These are phyloP conservation scores for Trypanosoma platydactyli DNA, from an alignment of 208 protist species.

Conservation along the genomic window DNA sequence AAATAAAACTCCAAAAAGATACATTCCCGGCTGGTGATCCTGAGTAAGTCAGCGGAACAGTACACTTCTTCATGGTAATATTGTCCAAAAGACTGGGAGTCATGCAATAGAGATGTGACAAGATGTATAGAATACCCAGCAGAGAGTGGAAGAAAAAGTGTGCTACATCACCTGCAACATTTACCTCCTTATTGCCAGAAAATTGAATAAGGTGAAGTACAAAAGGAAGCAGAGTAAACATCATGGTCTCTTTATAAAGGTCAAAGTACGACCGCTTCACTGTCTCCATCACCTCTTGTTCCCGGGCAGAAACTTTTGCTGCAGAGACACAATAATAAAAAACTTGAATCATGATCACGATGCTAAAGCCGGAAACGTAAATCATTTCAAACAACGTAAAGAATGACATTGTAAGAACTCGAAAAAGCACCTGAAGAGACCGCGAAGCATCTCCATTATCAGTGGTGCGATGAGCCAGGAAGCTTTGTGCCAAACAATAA, in stretches of 20 bases:
- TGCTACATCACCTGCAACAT: slow-evolving; percentile 1
- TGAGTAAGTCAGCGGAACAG: slow-evolving; percentile 59
- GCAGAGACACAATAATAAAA: slow-evolving; percentile 58
- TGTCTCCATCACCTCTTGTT: slow-evolving; percentile 33
- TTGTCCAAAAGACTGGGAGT: slow-evolving; percentile 84
- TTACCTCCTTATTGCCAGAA: slow-evolving; percentile 7
- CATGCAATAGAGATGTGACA: slow-evolving; percentile 67
- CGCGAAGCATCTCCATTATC: slow-evolving; percentile 14
- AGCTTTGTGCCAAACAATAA: slow-evolving; percentile 33
- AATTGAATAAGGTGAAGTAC: slow-evolving; percentile 22
- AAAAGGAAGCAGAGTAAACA: slow-evolving; percentile 37
- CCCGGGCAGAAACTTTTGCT: slow-evolving; percentile 43
- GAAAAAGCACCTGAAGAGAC: slow-evolving; percentile 35
- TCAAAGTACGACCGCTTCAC: slow-evolving; percentile 68
- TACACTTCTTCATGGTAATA: slow-evolving; percentile 69
- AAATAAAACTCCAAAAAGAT: slow-evolving; percentile 29
- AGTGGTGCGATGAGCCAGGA: not conserved
- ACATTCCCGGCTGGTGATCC: slow-evolving; percentile 20
- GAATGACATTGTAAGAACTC: slow-evolving; percentile 44
- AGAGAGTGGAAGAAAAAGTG: slow-evolving; percentile 51
- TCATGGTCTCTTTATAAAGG: slow-evolving; percentile 42
- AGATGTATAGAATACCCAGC: slow-evolving; percentile 68
- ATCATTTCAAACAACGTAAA: slow-evolving; percentile 67
- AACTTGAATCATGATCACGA: slow-evolving; percentile 54
- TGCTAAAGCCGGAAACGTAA: slow-evolving; percentile 57